Evolutionary conservation across 2,329 filamentous ascomycete genomes (phyloP), one percentile per base, ranked within the genome.

Genomic region (Purpureocillium takamizusanense): DNA sequence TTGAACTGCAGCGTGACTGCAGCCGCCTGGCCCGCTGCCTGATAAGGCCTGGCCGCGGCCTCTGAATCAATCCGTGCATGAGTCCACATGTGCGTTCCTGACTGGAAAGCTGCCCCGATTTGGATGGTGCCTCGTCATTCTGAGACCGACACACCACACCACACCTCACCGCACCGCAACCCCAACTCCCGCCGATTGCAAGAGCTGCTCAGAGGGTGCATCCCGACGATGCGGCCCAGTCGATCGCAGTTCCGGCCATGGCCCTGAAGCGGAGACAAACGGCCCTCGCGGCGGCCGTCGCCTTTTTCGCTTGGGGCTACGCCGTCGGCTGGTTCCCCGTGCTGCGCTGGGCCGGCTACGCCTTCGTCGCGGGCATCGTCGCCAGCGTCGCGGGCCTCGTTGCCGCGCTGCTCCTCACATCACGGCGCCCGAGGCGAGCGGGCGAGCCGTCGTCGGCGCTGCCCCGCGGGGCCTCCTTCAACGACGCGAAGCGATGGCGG

Each of bases 291-390:
- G 74, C 72, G 60, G 60, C 83, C 58, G 78, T 73, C 60, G 74
- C 71, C 60, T 86, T 95, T 62, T 69, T 95, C 59, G 82, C 86
- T 57, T 97, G 90, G 90, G 85, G 86, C 45, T 82, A 89, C 59
- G 74, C 83, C 43, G 81, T 86, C 49, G 81, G 84, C 66, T 94
- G 84, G 81, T 70, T 88, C 52, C 88, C 90, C 23, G 67, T 79
- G 42, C 69, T 97, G 48, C 86, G 87, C 59, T 94, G 85, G 74
- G 72, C 86, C 31, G 86, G 84, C 52, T 85, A 94, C 62, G 86
- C 89, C 51, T 87, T 97, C 59, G 66, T 83, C 48, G 63, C 75
- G 47, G 90, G 92, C 47, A 66, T 73, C 46, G 50, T 82, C 45
- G 54, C 78, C 45, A 65, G 80, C 35, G 54, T 71, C 36, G 59